Evolutionary conservation across 345 rosid genomes (phyloP).

Genomic region (Citrus reticulata): DNA sequence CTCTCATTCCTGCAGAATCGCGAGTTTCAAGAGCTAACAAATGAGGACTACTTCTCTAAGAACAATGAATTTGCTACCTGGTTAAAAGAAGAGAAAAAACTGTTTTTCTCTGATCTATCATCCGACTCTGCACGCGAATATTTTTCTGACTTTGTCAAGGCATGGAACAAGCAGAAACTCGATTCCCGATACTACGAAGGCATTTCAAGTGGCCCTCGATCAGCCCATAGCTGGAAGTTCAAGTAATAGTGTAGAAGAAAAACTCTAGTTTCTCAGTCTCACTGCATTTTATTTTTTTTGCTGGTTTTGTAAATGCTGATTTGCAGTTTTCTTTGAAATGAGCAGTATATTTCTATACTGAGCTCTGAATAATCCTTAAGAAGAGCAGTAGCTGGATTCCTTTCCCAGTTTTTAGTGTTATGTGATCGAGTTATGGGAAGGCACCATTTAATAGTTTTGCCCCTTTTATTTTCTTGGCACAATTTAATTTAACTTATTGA

Average conservation of each 20-base stretch:
- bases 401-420: neutral
- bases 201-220: conserved; percentile 65
- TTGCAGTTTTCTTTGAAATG: neutral
- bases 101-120: conserved; percentile 79
- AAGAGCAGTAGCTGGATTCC: neutral
- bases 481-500: too few species aligned
- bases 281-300: neutral
- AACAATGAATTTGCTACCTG: conserved; percentile 88
- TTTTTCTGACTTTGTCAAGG: conserved; percentile 61
- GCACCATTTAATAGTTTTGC: neutral
- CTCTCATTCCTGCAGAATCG: conserved; percentile 29
- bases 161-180: conserved; percentile 77
- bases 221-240: conserved; percentile 82
- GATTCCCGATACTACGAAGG: conserved; percentile 79
- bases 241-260: conserved; percentile 25
- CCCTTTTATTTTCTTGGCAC: neutral
- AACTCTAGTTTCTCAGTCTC: neutral
- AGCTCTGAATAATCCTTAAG: neutral
- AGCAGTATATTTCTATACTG: neutral
- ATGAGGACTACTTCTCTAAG: conserved; percentile 83
- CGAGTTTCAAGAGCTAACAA: conserved; percentile 60
- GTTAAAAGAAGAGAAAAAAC: conserved; percentile 76
- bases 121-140: conserved; percentile 66
- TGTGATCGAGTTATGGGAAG: neutral
- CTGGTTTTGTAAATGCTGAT: neutral